Base-by-base conservation (phyloP, 2,329 filamentous ascomycete species). In the Cadophora malorum region DNA sequence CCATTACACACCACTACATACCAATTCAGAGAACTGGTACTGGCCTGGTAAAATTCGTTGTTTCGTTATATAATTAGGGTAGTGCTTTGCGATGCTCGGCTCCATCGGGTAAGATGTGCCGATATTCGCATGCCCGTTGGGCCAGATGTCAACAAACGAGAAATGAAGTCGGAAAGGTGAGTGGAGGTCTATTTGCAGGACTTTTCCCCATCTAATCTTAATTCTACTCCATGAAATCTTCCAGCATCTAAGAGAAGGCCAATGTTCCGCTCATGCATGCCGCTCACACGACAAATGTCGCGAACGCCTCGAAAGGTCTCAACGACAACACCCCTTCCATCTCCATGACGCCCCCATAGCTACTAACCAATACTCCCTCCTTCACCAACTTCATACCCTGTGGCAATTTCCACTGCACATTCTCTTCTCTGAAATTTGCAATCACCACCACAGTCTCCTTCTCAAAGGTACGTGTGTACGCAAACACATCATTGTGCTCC, bases 401-500 rank as follows among this genome's bases (percentile, higher is more conserved):
- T 0, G 72, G 72, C 5, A 70, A 0, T 7, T 19, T 65, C 73
- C 73, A 76, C 9, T 50, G 38, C n/a, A 74, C 65, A 2, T 28
- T n/a, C 5, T 62, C 60, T 41, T 67, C 64, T 35, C 63, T 60
- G 21, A 75, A 74, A 52, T 74, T 75, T 1, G 67, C 41, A 19
- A 75, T 70, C 7, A 76, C 68, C 14, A 72, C 16, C 1, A 69
- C 70, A n/a, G 66, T 70, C 66, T 73, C 16, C 4, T 65, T 38
- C 50, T 65, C 64, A 64, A 65, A 72, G 1, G 65, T 70, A n/a
- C 73, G 23, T 6, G 59, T 31, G 59, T 90, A 88, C 0, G 85
- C 82, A 73, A 91, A 90, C 0, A 87, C 78, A 31, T 83, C 78
- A 38, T 87, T 83, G 4, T 87, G 80, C 0, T 80, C 77, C 0